Evolutionary conservation across 2,329 filamentous ascomycete species (phyloP).

Genomic region (Podosphaera xanthii): DNA sequence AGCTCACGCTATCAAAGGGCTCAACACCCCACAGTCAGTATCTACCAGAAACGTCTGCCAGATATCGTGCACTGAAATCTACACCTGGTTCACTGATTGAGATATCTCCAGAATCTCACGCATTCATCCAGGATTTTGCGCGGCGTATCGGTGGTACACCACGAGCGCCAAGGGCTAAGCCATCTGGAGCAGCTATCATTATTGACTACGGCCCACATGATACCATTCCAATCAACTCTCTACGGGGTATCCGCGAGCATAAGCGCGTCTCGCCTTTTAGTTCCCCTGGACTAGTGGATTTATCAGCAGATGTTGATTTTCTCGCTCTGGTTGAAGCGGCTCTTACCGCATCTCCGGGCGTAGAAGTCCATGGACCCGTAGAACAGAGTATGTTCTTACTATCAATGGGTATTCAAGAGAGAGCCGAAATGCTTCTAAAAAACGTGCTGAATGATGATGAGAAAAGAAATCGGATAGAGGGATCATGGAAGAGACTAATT

Average conservation of each 20-base stretch:
- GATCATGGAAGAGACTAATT: constrained; percentile 61
- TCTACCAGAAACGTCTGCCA: constrained; percentile 57
- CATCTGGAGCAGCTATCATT: constrained; percentile 76
- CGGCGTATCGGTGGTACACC: constrained; percentile 53
- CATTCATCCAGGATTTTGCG: constrained; percentile 65
- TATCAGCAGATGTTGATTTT: constrained; percentile 90
- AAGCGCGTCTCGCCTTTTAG: constrained; percentile 55
- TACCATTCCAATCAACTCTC: constrained; percentile 65
- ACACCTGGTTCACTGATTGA: constrained; percentile 55
- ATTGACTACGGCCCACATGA: constrained; percentile 75
- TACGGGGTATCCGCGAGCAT: constrained; percentile 72
- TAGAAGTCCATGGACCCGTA: constrained; percentile 84
- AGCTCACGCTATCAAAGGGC: constrained; percentile 52
- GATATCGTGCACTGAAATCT: constrained; percentile 54
- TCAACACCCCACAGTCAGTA: constrained; percentile 67
- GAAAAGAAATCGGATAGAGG: constrained; percentile 38
- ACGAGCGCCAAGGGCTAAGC: constrained; percentile 29
- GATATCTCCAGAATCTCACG: constrained; percentile 66
- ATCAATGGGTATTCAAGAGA: constrained; percentile 61
- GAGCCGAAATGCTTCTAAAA: constrained; percentile 43
- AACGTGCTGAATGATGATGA: constrained; percentile 22
- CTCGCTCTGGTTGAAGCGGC: constrained; percentile 65
- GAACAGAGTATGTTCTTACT: constrained; percentile 63
- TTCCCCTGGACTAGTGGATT: constrained; percentile 60
- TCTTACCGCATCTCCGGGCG: constrained; percentile 46